Evolutionary conservation across 1,284 basidiomycete species (phyloP).

Genomic region (Cutaneotrichosporon sp.): DNA sequence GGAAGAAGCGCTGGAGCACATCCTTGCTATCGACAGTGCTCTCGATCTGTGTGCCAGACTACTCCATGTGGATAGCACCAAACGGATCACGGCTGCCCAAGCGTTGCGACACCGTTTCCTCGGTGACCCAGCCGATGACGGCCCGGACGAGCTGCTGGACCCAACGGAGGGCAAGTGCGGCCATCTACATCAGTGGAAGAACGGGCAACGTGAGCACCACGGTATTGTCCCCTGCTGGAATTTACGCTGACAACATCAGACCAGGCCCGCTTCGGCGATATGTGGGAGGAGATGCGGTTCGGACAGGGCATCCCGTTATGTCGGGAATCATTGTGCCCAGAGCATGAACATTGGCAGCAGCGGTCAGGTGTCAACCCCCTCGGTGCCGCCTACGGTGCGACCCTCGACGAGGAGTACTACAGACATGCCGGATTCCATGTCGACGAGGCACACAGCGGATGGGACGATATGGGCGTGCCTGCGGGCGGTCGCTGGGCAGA

Average conservation of each 20-base stretch:
- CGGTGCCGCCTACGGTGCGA: slow-evolving; percentile 18
- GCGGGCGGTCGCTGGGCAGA: no score
- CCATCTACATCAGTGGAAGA: slow-evolving; percentile 29
- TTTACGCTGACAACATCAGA: slow-evolving; percentile 13
- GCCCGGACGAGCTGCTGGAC: slow-evolving; percentile 23
- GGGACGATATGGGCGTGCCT: slow-evolving; percentile 13
- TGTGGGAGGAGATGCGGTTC: slow-evolving; percentile 36
- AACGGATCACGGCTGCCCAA: slow-evolving; percentile 66
- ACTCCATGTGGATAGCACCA: slow-evolving; percentile 68
- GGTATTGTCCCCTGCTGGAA: no score
- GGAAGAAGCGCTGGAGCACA: slow-evolving; percentile 50
- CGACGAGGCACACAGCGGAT: slow-evolving; percentile 6
- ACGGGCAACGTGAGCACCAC: slow-evolving; percentile 35
- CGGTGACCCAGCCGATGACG: slow-evolving; percentile 25
- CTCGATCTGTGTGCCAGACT: slow-evolving; percentile 67
- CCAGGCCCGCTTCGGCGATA: slow-evolving; percentile 32
- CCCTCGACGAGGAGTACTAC: slow-evolving; percentile 17
- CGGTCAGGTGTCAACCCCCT: slow-evolving; percentile 36
- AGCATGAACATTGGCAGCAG: slow-evolving; percentile 44
- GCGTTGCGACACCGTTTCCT: slow-evolving; percentile 77
- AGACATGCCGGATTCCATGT: slow-evolving; percentile 16
- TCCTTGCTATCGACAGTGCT: slow-evolving; percentile 58
- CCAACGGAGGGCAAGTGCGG: slow-evolving; percentile 39
- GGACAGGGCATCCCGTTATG: slow-evolving; percentile 36
- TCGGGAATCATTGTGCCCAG: slow-evolving; percentile 34